Conservation (phyloP, 805 yeast genomes). For the Suhomyces canberraensis region DNA sequence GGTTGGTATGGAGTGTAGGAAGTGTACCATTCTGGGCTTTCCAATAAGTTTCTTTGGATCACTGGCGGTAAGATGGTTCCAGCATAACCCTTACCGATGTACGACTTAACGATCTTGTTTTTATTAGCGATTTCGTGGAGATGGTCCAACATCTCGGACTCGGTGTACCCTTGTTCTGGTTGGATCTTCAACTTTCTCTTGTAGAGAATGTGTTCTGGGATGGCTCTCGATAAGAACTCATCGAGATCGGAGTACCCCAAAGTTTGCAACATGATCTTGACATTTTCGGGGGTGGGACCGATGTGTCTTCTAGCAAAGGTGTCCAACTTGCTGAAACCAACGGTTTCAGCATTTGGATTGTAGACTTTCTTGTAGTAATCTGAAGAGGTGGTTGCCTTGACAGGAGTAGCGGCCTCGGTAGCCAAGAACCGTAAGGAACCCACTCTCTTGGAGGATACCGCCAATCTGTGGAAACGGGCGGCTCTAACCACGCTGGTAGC, state of each 20-base stretch:
- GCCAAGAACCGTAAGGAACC: neutral
- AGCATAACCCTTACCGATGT: constrained; percentile 92
- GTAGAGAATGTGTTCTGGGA: constrained; percentile 73
- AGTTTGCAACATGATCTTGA: constrained; percentile 58
- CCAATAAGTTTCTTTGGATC: constrained; percentile 86
- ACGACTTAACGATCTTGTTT: constrained; percentile 69
- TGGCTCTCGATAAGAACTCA: constrained; percentile 65
- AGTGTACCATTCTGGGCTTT: constrained; percentile 97
- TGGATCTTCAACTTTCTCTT: constrained; percentile 63
- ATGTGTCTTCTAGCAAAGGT: constrained; percentile 88
- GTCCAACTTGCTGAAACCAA: constrained; percentile 49
- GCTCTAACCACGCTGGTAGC: constrained; percentile 5
- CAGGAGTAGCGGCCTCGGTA: constrained; percentile 1
- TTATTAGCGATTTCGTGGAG: constrained; percentile 67
- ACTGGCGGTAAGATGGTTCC: constrained; percentile 90
- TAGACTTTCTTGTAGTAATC: constrained; percentile 47
- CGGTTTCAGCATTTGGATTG: constrained; percentile 31
- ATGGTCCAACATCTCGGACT: constrained; percentile 72
- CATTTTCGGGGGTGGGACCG: constrained; percentile 71
- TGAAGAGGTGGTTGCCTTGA: constrained; percentile 55
- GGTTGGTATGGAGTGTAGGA: constrained; percentile 99
- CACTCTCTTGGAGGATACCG: neutral
- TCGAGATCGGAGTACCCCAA: constrained; percentile 68
- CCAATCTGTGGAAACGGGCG: constrained; percentile 5
- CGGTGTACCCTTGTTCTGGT: constrained; percentile 76